A percentile compares a stretch with the other conserved stretches of the same genome.
These are phyloP conservation scores for Mortierella sp. DNA, from an alignment of 371 early-diverging fungal genomes.

Conservation along the genomic window DNA sequence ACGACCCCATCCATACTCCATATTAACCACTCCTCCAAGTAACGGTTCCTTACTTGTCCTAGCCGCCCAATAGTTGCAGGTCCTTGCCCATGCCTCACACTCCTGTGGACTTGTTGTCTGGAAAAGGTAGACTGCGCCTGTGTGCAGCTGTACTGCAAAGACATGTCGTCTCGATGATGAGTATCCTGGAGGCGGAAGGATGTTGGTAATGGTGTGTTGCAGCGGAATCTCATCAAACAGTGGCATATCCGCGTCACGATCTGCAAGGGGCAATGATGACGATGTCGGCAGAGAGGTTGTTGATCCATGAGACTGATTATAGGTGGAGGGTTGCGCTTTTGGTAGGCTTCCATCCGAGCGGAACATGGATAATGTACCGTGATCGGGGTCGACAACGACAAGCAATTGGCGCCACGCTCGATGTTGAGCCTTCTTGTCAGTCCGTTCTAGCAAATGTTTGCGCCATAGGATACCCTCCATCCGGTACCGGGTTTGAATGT, in stretches of 20 bases:
- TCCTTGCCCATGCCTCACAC: slow-evolving; percentile 83
- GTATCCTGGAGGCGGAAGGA: slow-evolving; percentile 87
- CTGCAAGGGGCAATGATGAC: background rate
- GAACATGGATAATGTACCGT: slow-evolving; percentile 84
- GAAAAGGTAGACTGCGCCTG: slow-evolving; percentile 86
- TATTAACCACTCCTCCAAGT: slow-evolving; percentile 81
- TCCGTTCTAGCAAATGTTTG: slow-evolving; percentile 83
- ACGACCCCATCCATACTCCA: slow-evolving; percentile 92
- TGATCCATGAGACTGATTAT: background rate
- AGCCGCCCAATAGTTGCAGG: slow-evolving; percentile 94
- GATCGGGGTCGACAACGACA: slow-evolving; percentile 66
- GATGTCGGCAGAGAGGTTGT: background rate
- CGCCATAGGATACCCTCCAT: slow-evolving; percentile 86
- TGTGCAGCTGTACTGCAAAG: slow-evolving; percentile 82
- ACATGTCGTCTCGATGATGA: slow-evolving; percentile 79
- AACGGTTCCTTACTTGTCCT: slow-evolving; percentile 88
- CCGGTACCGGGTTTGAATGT: slow-evolving; percentile 60
- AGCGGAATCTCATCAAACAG: slow-evolving; percentile 67
- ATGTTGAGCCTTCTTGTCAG: slow-evolving; percentile 81
- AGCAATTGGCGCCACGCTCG: slow-evolving; percentile 90
- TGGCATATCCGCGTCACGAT: slow-evolving; percentile 15
- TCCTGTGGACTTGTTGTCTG: slow-evolving; percentile 75
- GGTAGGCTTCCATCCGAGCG: slow-evolving; percentile 64
- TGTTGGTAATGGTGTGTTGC: slow-evolving; percentile 81
- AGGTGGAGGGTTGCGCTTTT: slow-evolving; percentile 3